phyloP scores from a whole-genome alignment of 768 basidiomycete species.

The Collybia sp. region DNA sequence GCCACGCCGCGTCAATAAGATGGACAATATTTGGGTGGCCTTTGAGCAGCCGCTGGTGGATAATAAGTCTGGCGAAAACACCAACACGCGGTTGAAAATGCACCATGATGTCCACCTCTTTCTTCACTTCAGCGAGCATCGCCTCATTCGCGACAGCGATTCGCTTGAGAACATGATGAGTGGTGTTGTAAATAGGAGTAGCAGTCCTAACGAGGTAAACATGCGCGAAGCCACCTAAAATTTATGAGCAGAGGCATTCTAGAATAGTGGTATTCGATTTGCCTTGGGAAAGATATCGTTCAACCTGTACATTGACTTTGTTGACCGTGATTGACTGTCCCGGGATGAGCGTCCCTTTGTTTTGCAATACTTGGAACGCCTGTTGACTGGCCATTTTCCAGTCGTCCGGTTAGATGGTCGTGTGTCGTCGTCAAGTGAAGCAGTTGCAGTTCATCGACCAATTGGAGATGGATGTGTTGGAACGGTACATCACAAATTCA shows the following conservation, averaged over 20 bases:
- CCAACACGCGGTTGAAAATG: conserved; percentile 14
- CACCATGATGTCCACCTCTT: conserved; percentile 99
- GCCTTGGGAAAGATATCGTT: conserved; percentile 96
- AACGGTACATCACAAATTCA: background rate
- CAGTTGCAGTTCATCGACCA: conserved; percentile 4
- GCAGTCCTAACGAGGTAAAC: conserved; percentile 93
- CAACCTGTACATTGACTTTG: conserved; percentile 86
- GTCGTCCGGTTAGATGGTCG: too few species aligned
- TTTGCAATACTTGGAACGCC: conserved; percentile 41
- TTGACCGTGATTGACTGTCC: conserved; percentile 91
- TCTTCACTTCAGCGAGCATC: conserved; percentile 91
- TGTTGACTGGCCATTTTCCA: conserved; percentile 46
- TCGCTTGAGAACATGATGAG: conserved; percentile 94
- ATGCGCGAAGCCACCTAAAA: conserved; percentile 92
- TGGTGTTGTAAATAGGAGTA: conserved; percentile 84
- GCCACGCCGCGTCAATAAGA: conserved; percentile 93
- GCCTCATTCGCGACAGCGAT: conserved; percentile 89
- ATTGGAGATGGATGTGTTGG: background rate
- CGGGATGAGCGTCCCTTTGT: conserved; percentile 67
- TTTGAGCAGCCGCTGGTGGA: conserved; percentile 73
- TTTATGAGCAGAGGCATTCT: conserved; percentile 2
- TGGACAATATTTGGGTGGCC: conserved; percentile 95
- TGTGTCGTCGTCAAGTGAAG: conserved; percentile 6
- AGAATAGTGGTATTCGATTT: conserved; percentile 11
- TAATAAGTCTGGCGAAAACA: conserved; percentile 19